Conservation (phyloP, 768 basidiomycete genomes). For the Cyathus striatus region DNA sequence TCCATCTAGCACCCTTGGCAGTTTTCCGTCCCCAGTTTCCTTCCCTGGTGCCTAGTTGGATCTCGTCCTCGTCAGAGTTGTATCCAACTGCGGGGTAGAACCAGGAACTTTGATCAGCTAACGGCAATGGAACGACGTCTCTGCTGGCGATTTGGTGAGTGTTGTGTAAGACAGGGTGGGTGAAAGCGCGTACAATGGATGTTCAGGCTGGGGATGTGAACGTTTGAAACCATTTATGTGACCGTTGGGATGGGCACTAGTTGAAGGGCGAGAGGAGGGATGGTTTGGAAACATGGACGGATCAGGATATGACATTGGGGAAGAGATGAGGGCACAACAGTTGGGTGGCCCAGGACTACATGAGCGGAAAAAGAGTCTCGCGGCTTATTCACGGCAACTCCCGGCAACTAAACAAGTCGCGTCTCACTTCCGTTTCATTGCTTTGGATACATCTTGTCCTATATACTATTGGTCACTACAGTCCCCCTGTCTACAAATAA, state of each 20-base stretch:
- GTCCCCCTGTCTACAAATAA: slow-evolving; percentile 20
- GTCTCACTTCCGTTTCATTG: too few species aligned
- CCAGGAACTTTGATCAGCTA: slow-evolving; percentile 75
- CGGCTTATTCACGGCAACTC: too few species aligned
- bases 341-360: neutral
- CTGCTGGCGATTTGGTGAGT: too few species aligned
- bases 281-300: slow-evolving; percentile 11
- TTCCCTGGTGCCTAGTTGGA: slow-evolving; percentile 36
- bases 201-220: neutral
- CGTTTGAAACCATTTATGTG: slow-evolving; percentile 23
- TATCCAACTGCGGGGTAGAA: slow-evolving; percentile 81
- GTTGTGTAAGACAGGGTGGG: too few species aligned
- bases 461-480: too few species aligned
- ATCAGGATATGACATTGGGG: slow-evolving; percentile 14
- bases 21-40: slow-evolving; percentile 88
- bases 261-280: slow-evolving; percentile 13
- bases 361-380: neutral
- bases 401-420: too few species aligned
- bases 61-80: slow-evolving; percentile 58
- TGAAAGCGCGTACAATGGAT: too few species aligned
- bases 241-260: slow-evolving; percentile 10
- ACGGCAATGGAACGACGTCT: slow-evolving; percentile 36
- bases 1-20: slow-evolving; percentile 73
- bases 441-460: too few species aligned
- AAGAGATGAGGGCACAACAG: neutral